phyloP scores from a whole-genome alignment of 106 monocot species.

The Xerophyta viscosa region DNA sequence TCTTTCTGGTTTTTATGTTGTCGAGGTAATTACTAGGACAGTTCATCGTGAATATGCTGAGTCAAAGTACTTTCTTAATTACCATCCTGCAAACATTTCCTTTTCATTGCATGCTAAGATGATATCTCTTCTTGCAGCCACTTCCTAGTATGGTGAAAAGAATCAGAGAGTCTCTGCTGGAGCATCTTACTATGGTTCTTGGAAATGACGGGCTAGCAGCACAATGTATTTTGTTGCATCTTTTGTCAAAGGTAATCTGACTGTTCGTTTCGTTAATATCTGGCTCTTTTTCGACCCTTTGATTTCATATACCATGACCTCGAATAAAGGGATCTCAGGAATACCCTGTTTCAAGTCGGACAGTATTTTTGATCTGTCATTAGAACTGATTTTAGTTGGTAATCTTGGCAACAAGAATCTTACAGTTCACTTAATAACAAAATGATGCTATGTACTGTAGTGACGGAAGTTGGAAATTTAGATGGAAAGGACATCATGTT shows the following conservation, averaged over 20 bases:
- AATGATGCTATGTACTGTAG: too few relatives aligned
- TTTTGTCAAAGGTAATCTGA: constrained; percentile 67
- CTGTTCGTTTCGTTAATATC: background rate
- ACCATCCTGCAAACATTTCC: too few relatives aligned
- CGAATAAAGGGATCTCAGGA: too few relatives aligned
- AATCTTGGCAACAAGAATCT: too few relatives aligned
- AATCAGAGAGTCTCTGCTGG: constrained; percentile 63
- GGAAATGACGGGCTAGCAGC: constrained; percentile 85
- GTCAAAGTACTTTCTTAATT: too few relatives aligned
- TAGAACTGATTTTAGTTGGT: too few relatives aligned
- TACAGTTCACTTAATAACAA: too few relatives aligned
- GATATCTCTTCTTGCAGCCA: constrained; percentile 23
- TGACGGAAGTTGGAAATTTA: too few relatives aligned
- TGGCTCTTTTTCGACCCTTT: background rate
- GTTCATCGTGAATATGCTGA: background rate
- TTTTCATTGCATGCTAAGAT: background rate
- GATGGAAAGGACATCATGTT: too few relatives aligned
- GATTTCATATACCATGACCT: background rate
- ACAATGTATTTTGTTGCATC: constrained; percentile 75
- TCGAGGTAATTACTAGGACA: constrained; percentile 67
- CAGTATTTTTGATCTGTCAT: too few relatives aligned
- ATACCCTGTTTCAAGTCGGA: background rate
- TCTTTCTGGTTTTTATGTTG: constrained; percentile 20
- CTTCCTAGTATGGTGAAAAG: constrained; percentile 32
- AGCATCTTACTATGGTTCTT: constrained; percentile 49